Evolutionary conservation across 139 green algal genomes (phyloP).

Genomic region (Coelastrella sp.): DNA sequence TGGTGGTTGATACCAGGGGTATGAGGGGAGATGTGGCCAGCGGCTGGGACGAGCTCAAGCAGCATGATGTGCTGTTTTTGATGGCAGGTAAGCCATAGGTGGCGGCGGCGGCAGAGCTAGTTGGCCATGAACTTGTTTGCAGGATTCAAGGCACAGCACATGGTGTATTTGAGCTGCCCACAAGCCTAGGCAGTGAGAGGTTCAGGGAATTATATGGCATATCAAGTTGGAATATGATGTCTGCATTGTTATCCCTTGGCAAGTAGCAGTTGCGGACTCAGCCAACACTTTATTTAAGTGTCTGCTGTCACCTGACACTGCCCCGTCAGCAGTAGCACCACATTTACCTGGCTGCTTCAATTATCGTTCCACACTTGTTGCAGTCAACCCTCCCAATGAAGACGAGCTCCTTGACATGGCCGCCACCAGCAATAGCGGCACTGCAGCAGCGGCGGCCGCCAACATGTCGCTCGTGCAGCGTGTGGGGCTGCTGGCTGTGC

Average conservation of each 20-base stretch:
- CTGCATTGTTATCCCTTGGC: no score
- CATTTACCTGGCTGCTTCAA: neutral
- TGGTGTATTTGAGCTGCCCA: neutral
- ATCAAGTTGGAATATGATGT: no score
- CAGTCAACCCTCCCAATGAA: conserved; percentile 57
- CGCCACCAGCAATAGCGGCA: neutral
- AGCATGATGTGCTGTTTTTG: conserved; percentile 98
- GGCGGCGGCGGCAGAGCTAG: neutral
- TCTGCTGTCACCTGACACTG: no score
- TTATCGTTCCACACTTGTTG: neutral
- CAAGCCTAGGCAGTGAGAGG: no score
- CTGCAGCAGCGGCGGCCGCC: conserved; percentile 11
- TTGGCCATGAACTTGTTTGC: neutral
- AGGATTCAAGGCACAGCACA: neutral
- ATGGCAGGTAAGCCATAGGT: conserved; percentile 65
- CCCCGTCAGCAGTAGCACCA: neutral
- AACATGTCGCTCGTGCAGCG: neutral
- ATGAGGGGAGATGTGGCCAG: conserved; percentile 71
- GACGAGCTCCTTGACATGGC: conserved; percentile 5
- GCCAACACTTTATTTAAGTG: no score
- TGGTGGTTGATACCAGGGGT: conserved; percentile 77
- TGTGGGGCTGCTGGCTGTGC: conserved; percentile 32
- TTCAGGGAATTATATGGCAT: no score
- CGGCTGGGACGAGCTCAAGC: conserved; percentile 95
- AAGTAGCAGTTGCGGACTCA: no score